Evolutionary conservation across 768 basidiomycete genomes (phyloP).

Genomic region (Candolleomyces efflorescens): DNA sequence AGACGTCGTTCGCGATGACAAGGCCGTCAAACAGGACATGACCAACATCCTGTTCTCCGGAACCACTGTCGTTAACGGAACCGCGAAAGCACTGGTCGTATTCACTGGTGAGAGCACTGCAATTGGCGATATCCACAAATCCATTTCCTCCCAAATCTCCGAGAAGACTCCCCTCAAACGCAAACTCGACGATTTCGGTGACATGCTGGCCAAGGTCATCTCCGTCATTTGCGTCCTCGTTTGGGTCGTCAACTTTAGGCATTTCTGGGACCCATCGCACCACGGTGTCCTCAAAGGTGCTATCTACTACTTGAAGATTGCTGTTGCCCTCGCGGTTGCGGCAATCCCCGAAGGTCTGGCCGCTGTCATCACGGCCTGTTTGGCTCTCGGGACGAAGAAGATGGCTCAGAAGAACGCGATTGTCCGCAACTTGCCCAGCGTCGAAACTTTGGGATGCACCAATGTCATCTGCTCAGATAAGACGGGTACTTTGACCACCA

Average conservation of each 20-base stretch:
- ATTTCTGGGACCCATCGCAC: slow-evolving; percentile 95
- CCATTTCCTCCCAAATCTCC: slow-evolving; percentile 86
- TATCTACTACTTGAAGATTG: slow-evolving; percentile 99
- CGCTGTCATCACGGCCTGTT: slow-evolving; percentile 94
- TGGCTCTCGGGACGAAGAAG: slow-evolving; percentile 96
- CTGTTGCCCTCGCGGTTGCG: slow-evolving; percentile 97
- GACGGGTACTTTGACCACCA: slow-evolving; percentile 94
- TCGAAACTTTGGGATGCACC: slow-evolving; percentile 96
- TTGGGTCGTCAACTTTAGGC: slow-evolving; percentile 95
- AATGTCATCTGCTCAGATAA: slow-evolving; percentile 99
- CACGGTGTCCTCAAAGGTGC: slow-evolving; percentile 89
- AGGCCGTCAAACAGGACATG: slow-evolving; percentile 98
- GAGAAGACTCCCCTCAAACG: slow-evolving; percentile 98
- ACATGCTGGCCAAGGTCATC: slow-evolving; percentile 97
- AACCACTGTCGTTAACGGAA: slow-evolving; percentile 95
- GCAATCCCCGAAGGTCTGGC: slow-evolving; percentile 99
- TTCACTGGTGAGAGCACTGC: slow-evolving; percentile 86
- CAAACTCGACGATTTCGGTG: slow-evolving; percentile 97
- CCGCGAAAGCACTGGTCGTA: slow-evolving; percentile 80
- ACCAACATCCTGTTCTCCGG: slow-evolving; percentile 94
- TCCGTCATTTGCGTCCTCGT: slow-evolving; percentile 95
- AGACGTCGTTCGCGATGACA: slow-evolving; percentile 61
- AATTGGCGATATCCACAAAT: slow-evolving; percentile 96
- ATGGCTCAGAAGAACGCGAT: slow-evolving; percentile 99
- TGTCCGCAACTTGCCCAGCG: slow-evolving; percentile 91